phyloP scores from a whole-genome alignment of 2,329 filamentous ascomycete species.

The Curvularia lunata region DNA sequence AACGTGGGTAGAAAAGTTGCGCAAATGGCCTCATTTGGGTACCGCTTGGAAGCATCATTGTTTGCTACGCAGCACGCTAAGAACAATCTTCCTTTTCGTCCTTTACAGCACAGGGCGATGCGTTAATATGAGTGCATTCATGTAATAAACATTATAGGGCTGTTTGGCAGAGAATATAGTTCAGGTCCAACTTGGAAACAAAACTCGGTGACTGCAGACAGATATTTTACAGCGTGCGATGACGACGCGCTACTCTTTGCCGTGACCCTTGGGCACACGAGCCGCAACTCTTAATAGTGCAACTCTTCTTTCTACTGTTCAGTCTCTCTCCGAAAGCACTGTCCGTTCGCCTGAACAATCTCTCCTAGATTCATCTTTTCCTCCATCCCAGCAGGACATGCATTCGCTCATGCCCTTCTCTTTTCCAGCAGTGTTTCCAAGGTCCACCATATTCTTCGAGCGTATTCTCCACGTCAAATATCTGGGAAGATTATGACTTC shows the following conservation, averaged over 20 bases:
- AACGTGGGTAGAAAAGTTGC: conserved; percentile 8
- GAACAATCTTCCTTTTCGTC: no score
- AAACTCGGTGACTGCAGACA: neutral
- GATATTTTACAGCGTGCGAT: neutral
- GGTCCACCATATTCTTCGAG: neutral
- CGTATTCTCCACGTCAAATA: neutral
- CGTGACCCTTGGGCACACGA: neutral
- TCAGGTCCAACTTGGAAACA: neutral
- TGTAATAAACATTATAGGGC: neutral
- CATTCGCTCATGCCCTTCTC: neutral
- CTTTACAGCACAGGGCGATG: neutral
- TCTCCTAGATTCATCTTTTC: neutral
- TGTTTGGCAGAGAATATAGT: neutral
- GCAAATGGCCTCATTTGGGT: conserved; percentile 10
- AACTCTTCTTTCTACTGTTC: neutral
- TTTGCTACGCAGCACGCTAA: neutral
- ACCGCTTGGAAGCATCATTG: neutral
- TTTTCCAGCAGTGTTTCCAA: neutral
- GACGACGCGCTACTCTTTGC: neutral
- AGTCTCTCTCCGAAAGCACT: neutral
- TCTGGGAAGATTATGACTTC: neutral
- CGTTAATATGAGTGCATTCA: conserved; percentile 6
- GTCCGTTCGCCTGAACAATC: neutral
- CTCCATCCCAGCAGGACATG: neutral
- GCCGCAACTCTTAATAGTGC: neutral